Evolutionary conservation across 2,329 filamentous ascomycete species (phyloP).

Genomic region (Hymenoscyphus albidus): DNA sequence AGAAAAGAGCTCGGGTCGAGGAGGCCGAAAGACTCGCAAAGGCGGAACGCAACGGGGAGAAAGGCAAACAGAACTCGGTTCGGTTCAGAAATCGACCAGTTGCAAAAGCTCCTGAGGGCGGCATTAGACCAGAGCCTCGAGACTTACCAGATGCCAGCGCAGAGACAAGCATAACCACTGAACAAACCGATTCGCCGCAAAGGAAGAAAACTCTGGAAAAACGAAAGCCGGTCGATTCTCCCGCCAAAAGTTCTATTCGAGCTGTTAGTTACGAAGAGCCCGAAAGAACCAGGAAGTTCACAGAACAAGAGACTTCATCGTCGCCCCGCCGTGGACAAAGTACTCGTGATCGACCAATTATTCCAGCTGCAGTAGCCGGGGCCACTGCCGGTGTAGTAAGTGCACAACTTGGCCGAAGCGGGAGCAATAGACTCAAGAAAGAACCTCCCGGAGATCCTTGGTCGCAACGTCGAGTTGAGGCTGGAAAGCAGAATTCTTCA

Average conservation of each 20-base stretch:
- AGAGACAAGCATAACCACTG: conserved; percentile 32
- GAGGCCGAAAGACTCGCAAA: conserved; percentile 70
- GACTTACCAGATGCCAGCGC: conserved; percentile 28
- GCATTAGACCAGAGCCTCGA: conserved; percentile 18
- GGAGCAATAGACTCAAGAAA: conserved; percentile 58
- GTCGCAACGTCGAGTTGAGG: conserved; percentile 42
- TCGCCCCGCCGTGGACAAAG: conserved; percentile 50
- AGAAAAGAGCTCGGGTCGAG: conserved; percentile 80
- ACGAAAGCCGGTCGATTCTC: conserved; percentile 18
- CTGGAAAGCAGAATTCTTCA: conserved; percentile 38
- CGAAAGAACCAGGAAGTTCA: conserved; percentile 9
- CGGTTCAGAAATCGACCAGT: conserved; percentile 33
- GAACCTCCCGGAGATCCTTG: conserved; percentile 52
- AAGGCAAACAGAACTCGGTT: conserved; percentile 29
- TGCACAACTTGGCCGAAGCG: conserved; percentile 39
- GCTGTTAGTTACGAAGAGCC: conserved; percentile 29
- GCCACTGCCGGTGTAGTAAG: conserved; percentile 23
- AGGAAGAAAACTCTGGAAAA: conserved; percentile 33
- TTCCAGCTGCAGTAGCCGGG: conserved; percentile 26
- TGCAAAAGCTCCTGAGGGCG: conserved; percentile 24
- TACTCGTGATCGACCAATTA: conserved; percentile 55
- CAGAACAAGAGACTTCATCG: conserved; percentile 11
- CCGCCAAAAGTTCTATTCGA: conserved; percentile 8
- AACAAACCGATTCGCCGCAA: conserved; percentile 36
- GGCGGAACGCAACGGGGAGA: conserved; percentile 29